Evolutionary conservation across 176 grass and related monocot species (phyloP).

Genomic region (Raddia distichophylla): DNA sequence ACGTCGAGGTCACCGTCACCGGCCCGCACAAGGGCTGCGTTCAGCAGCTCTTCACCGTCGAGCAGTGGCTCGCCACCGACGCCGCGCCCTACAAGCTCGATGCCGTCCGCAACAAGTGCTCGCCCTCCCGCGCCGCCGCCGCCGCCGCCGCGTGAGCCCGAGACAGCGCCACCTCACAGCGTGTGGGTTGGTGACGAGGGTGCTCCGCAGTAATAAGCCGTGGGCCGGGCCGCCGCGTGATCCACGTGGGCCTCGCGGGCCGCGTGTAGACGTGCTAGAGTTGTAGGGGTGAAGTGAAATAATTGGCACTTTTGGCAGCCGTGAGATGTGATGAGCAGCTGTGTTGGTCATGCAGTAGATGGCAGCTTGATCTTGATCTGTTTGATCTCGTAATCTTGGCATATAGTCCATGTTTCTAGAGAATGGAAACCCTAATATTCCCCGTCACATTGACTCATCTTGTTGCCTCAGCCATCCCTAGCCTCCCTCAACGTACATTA

Average conservation of each 20-base stretch:
- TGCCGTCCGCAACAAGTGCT: conserved; percentile 55
- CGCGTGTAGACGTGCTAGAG: background rate
- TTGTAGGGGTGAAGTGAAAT: conserved; percentile 20
- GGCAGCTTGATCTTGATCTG: background rate
- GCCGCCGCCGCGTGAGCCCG: conserved; percentile 4
- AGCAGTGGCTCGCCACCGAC: conserved; percentile 92
- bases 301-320: background rate
- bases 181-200: background rate
- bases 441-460: too few relatives aligned
- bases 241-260: background rate
- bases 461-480: too few relatives aligned
- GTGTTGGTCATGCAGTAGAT: background rate
- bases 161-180: background rate
- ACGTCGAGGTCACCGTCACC: conserved; percentile 83
- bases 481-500: too few relatives aligned
- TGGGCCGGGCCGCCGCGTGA: background rate
- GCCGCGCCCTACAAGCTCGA: conserved; percentile 65
- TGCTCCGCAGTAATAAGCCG: conserved; percentile 9
- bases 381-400: background rate
- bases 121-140: background rate
- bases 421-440: too few relatives aligned
- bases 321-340: background rate
- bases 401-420: background rate
- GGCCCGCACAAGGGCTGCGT: conserved; percentile 73
- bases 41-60: conserved; percentile 76